Evolutionary conservation across 768 basidiomycete genomes (phyloP).

Genomic region (Lactifluus subvellereus): DNA sequence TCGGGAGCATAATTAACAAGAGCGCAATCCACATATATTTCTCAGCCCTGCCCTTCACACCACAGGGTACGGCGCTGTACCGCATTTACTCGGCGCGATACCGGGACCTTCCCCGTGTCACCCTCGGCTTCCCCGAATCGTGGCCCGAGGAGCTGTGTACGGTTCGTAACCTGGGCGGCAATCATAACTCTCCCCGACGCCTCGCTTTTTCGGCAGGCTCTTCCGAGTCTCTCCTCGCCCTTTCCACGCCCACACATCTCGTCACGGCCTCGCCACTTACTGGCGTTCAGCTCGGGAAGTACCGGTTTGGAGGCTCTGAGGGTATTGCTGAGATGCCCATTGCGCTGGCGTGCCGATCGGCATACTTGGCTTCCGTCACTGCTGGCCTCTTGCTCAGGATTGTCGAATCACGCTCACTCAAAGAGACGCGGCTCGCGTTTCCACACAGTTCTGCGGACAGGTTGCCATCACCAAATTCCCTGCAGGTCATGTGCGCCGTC

Average conservation of each 20-base stretch:
- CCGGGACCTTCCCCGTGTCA: slow-evolving; percentile 22
- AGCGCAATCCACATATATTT: slow-evolving; percentile 14
- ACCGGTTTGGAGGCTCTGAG: background rate
- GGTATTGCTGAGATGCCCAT: background rate
- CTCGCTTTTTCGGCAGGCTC: slow-evolving; percentile 13
- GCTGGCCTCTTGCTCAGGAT: slow-evolving; percentile 15
- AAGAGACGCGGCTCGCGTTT: slow-evolving; percentile 8
- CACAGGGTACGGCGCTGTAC: slow-evolving; percentile 14
- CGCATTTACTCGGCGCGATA: slow-evolving; percentile 16
- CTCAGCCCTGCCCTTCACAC: slow-evolving; percentile 14
- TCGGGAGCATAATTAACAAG: slow-evolving; percentile 12
- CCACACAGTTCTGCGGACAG: background rate
- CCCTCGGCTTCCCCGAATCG: slow-evolving; percentile 27
- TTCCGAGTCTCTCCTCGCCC: background rate
- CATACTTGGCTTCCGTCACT: slow-evolving; percentile 3
- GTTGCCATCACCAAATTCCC: background rate
- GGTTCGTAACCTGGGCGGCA: slow-evolving; percentile 10
- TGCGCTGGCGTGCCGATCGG: slow-evolving; percentile 8
- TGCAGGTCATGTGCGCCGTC: slow-evolving; percentile 3
- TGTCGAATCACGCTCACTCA: slow-evolving; percentile 2
- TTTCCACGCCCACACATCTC: slow-evolving; percentile 10
- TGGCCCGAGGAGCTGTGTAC: slow-evolving; percentile 22
- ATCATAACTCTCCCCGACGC: background rate
- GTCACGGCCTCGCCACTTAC: slow-evolving; percentile 8
- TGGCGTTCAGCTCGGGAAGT: slow-evolving; percentile 12